Base-by-base conservation (phyloP, 2,329 filamentous ascomycete genomes). In the Ceratocystis smalleyi region DNA sequence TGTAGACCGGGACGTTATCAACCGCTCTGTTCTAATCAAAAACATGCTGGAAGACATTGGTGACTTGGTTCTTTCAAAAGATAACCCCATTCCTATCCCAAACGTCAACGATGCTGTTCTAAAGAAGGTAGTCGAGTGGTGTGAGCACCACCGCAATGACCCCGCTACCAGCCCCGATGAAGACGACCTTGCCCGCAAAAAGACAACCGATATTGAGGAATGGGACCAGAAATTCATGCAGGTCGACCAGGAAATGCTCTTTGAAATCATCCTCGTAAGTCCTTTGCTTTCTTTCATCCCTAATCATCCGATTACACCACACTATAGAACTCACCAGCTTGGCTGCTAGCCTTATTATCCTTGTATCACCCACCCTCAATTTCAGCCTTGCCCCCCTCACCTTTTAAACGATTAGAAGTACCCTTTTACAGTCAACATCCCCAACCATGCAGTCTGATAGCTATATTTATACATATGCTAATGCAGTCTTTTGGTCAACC, bases 141-240 rank as follows among this genome's bases (percentile, higher is more conserved):
- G 94, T 79, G 84, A 89, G 69, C 90, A 96, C 74, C 94, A 99
- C 82, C 88, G 89, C 75, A 84, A 85, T 74, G 94, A 99, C 72
- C 90, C 94, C 47, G 81, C 85, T n/a, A 82, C 85, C 68, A 80
- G 86, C 63, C 83, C 85, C 71, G 92, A 97, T 68, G 94, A 96
- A 67, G 91, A 99, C 71, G 87, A 88, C 68, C 92, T 97, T 71
- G 91, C 86, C 61, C 89, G 94, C 70, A 96, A 96, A 82, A 96
- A 96, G 84, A 96, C 91, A 1, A 97, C 94, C 59, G 94, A 99
- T 71, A 99, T 99, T 69, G 94, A 97, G 67, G 94, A 99, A 77
- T 99, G 94, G 94, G 94, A 99, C 71, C 92, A 97, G 76, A 99
- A 99, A 78, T 99, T 97, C 76, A 97, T 99, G 94, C 92, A 97